Evolutionary conservation across 768 basidiomycete genomes (phyloP).

Genomic region (Lactifluus pinguis): DNA sequence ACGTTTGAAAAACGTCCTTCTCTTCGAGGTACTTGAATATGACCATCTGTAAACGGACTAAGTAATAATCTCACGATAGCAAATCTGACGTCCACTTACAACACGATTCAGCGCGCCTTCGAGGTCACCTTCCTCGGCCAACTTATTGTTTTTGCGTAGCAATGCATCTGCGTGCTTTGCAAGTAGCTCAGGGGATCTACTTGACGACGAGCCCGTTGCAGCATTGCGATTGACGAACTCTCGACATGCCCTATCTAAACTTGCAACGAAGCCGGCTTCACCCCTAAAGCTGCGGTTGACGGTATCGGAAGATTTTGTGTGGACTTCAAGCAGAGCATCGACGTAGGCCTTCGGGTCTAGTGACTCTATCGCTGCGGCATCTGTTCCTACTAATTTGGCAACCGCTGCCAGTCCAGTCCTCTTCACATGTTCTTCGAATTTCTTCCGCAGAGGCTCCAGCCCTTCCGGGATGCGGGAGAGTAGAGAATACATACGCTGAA

Average conservation of each 20-base stretch:
- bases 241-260: constrained; percentile 89
- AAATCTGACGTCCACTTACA: constrained; percentile 38
- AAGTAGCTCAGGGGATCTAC: constrained; percentile 85
- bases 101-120: constrained; percentile 87
- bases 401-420: constrained; percentile 77
- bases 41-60: constrained; percentile 58
- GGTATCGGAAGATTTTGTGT: constrained; percentile 84
- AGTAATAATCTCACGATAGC: background rate
- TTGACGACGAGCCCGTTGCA: constrained; percentile 74
- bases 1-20: constrained; percentile 98
- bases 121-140: constrained; percentile 83
- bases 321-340: constrained; percentile 84
- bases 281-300: constrained; percentile 84
- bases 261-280: constrained; percentile 88
- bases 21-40: constrained; percentile 98
- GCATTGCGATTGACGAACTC: constrained; percentile 93
- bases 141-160: constrained; percentile 90
- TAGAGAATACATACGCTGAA: constrained; percentile 92
- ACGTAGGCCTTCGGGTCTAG: constrained; percentile 93
- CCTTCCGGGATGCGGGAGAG: constrained; percentile 86
- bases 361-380: constrained; percentile 44
- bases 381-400: constrained; percentile 53
- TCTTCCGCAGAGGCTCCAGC: constrained; percentile 81
- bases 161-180: constrained; percentile 88
- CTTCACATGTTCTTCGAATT: constrained; percentile 95